Percentiles rank a stretch among this genome's conserved stretches.
Conservation (phyloP, 2,329 filamentous ascomycete genomes). For the Venturia nashicola region DNA sequence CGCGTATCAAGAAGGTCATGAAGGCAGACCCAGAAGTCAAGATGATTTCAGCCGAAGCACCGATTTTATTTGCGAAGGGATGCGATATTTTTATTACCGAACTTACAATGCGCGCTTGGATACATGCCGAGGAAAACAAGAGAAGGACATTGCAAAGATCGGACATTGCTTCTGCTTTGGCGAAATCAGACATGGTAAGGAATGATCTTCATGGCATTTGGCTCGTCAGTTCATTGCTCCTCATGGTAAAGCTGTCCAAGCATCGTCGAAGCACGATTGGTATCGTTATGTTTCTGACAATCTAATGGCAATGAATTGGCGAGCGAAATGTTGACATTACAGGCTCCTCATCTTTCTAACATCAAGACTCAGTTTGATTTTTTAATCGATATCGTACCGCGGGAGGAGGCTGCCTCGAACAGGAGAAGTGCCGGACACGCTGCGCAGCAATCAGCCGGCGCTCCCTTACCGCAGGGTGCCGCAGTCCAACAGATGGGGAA, state of each 20-base stretch:
- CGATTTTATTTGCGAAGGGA: conserved; percentile 94
- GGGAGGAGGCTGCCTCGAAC: conserved; percentile 87
- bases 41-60: conserved; percentile 98
- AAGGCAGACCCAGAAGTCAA: conserved; percentile 98
- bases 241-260: no score
- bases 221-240: neutral
- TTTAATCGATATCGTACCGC: conserved; percentile 93
- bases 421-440: conserved; percentile 31
- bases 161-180: conserved; percentile 88
- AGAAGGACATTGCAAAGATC: conserved; percentile 86
- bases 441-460: conserved; percentile 22
- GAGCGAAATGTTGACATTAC: no score
- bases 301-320: no score
- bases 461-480: conserved; percentile 25
- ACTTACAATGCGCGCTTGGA: conserved; percentile 98
- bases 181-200: conserved; percentile 83
- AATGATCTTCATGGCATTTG: neutral
- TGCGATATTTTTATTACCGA: conserved; percentile 99
- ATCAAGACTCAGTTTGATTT: conserved; percentile 59
- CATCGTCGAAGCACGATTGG: no score
- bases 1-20: conserved; percentile 99
- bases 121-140: conserved; percentile 98
- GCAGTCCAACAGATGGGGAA: conserved; percentile 29
- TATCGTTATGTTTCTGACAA: no score
- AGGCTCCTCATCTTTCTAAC: neutral